A percentile compares a stretch with the other conserved stretches of the same genome.
These are phyloP conservation scores for Striga asiatica DNA, from an alignment of 257 asterid species.

Conservation along the genomic window DNA sequence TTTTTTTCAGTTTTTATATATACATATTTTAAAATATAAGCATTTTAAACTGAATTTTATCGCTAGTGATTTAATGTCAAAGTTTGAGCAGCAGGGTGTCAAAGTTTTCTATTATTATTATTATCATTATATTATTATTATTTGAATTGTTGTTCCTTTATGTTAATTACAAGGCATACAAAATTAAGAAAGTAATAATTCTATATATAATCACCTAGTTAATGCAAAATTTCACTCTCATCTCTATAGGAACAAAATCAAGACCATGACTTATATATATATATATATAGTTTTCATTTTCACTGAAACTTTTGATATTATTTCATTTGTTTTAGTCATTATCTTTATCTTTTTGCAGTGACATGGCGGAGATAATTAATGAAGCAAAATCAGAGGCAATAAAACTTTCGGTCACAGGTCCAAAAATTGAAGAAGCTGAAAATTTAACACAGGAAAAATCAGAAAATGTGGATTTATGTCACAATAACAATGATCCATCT, in stretches of 20 bases:
- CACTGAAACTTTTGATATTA: neutral
- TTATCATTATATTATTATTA: too few species aligned
- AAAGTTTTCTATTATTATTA: too few species aligned
- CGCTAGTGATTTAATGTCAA: too few species aligned
- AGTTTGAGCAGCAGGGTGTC: too few species aligned
- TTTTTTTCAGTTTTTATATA: neutral
- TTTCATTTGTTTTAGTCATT: neutral
- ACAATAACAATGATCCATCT: slow-evolving; percentile 20
- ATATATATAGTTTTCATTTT: too few species aligned
- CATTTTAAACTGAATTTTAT: neutral
- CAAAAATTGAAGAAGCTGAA: slow-evolving; percentile 25
- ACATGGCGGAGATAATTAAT: slow-evolving; percentile 24
- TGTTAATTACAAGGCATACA: too few species aligned
- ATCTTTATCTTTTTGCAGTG: neutral
- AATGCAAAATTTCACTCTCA: too few species aligned
- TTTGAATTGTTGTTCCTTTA: too few species aligned
- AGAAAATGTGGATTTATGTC: slow-evolving; percentile 11
- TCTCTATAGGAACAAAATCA: too few species aligned
- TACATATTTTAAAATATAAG: neutral
- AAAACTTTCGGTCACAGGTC: slow-evolving; percentile 9
- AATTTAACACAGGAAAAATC: slow-evolving; percentile 15
- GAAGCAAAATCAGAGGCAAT: slow-evolving; percentile 19
- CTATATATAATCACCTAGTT: too few species aligned
- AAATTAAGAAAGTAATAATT: too few species aligned
- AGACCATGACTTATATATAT: too few species aligned